Evolutionary conservation across 2,329 filamentous ascomycete genomes (phyloP).

Genomic region (Xylariaceae sp.): DNA sequence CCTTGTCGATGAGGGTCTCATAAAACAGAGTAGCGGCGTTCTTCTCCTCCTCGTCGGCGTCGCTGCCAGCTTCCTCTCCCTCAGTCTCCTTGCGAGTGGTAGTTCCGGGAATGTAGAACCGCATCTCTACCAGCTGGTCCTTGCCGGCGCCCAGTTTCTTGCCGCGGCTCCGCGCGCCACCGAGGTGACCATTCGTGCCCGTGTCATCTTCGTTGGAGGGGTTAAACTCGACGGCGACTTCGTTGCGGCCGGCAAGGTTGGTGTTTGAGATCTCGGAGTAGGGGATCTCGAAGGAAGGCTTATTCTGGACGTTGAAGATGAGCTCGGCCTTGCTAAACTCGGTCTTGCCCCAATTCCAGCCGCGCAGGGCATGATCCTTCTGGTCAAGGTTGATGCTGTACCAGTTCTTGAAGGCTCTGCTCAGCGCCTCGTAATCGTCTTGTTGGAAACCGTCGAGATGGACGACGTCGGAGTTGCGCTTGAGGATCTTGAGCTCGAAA

Average conservation of each 20-base stretch:
- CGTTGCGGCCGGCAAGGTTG: slow-evolving; percentile 94
- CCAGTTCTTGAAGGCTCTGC: slow-evolving; percentile 96
- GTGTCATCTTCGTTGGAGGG: slow-evolving; percentile 68
- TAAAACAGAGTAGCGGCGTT: slow-evolving; percentile 98
- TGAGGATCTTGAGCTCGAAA: slow-evolving; percentile 88
- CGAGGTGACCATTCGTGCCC: slow-evolving; percentile 69
- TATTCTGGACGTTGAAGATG: slow-evolving; percentile 94
- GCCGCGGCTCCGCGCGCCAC: slow-evolving; percentile 71
- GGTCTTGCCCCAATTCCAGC: slow-evolving; percentile 99
- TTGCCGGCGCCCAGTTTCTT: slow-evolving; percentile 86
- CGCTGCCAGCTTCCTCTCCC: slow-evolving; percentile 70
- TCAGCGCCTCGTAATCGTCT: slow-evolving; percentile 87
- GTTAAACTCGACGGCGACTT: slow-evolving; percentile 93
- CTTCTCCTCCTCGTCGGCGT: slow-evolving; percentile 74
- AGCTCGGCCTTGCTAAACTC: slow-evolving; percentile 96
- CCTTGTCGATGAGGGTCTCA: slow-evolving; percentile 96
- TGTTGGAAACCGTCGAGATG: slow-evolving; percentile 94
- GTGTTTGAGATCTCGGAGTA: slow-evolving; percentile 98
- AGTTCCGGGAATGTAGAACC: slow-evolving; percentile 95
- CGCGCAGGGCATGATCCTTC: slow-evolving; percentile 89
- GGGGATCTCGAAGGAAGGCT: slow-evolving; percentile 92
- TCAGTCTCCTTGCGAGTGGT: slow-evolving; percentile 74
- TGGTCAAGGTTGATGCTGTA: slow-evolving; percentile 91
- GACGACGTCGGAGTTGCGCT: slow-evolving; percentile 78
- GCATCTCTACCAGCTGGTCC: slow-evolving; percentile 96